Conservation (phyloP, 257 asterid species). For the Solanum dulcamara region DNA sequence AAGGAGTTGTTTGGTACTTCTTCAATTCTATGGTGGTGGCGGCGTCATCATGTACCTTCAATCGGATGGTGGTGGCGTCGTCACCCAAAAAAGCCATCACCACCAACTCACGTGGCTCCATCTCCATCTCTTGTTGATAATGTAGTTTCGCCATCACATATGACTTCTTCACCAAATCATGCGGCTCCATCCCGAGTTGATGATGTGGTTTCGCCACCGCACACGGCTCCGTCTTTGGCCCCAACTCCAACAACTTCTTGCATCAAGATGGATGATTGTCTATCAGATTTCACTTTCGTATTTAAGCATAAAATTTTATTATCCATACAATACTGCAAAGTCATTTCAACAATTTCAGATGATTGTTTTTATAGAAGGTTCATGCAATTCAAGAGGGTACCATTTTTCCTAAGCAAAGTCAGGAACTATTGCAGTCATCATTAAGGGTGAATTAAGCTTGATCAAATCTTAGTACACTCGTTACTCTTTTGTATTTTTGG, state of each 20-base stretch:
- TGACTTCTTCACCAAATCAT: neutral
- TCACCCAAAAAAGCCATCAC: neutral
- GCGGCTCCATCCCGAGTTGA: neutral
- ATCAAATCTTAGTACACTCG: neutral
- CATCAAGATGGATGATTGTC: neutral
- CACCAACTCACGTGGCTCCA: neutral
- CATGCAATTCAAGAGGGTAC: neutral
- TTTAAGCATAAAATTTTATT: neutral
- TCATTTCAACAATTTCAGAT: slow-evolving; percentile 8
- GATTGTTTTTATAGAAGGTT: slow-evolving; percentile 3
- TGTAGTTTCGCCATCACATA: too few relatives aligned
- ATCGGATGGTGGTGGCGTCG: neutral
- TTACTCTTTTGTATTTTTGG: neutral
- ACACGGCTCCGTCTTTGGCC: neutral
- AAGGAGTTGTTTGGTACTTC: neutral
- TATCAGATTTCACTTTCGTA: neutral
- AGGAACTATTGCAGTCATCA: neutral
- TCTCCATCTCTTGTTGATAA: neutral
- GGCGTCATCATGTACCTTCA: neutral
- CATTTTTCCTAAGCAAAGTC: neutral
- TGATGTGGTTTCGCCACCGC: neutral
- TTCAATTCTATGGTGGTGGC: neutral
- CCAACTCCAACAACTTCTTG: neutral
- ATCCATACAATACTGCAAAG: neutral
- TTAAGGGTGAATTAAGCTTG: neutral